Evolutionary conservation across 805 yeast genomes (phyloP).

Genomic region (Blastobotrys muscicola): DNA sequence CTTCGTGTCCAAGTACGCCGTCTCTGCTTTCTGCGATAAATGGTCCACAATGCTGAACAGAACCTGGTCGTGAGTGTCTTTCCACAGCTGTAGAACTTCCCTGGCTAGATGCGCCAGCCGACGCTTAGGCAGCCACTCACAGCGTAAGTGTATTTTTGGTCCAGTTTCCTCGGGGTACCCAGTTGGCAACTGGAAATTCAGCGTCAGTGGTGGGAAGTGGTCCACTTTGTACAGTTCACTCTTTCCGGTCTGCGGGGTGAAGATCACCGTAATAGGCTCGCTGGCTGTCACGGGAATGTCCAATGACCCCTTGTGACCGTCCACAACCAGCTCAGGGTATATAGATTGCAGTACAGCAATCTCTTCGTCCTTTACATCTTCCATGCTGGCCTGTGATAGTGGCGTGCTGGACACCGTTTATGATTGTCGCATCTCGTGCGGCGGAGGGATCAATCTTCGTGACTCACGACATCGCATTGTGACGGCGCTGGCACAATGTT

Average conservation of each 20-base stretch:
- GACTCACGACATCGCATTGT: too few species aligned
- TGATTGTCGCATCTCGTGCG: too few species aligned
- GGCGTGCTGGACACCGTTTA: too few species aligned
- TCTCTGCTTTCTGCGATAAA: slow-evolving; percentile 1
- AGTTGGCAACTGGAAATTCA: slow-evolving; percentile 10
- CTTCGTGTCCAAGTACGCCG: background rate
- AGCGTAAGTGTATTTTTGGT: slow-evolving; percentile 6
- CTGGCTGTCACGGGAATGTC: slow-evolving; percentile 8
- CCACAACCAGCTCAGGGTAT: slow-evolving; percentile 14
- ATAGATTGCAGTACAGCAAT: slow-evolving; percentile 12
- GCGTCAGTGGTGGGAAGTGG: slow-evolving; percentile 12
- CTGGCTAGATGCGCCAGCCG: background rate
- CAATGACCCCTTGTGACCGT: background rate
- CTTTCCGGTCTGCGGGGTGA: background rate
- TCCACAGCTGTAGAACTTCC: slow-evolving; percentile 8
- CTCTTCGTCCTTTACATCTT: slow-evolving; percentile 9
- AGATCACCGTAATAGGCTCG: slow-evolving; percentile 3
- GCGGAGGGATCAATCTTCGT: too few species aligned
- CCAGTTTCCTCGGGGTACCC: slow-evolving; percentile 10
- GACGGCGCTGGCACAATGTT: too few species aligned
- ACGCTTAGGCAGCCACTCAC: slow-evolving; percentile 8
- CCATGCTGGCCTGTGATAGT: background rate
- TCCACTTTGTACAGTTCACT: background rate
- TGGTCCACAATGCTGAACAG: slow-evolving; percentile 13
- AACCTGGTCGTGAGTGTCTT: slow-evolving; percentile 5